These are phyloP conservation scores for Allodekkera sacchari DNA, from an alignment of 805 yeast species.

Conservation along the genomic window DNA sequence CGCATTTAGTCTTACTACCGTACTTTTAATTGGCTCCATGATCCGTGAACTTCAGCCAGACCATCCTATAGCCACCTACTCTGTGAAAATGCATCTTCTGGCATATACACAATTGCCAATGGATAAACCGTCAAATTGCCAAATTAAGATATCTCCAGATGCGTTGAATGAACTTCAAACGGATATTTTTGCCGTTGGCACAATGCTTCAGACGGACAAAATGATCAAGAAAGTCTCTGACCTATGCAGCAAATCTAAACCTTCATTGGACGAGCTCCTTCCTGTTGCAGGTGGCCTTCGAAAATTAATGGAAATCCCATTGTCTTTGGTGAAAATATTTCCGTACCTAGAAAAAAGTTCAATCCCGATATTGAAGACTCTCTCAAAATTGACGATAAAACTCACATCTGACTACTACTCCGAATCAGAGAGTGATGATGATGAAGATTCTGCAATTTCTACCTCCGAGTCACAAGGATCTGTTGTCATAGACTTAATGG, in stretches of 20 bases:
- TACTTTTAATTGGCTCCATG: slow-evolving; percentile 27
- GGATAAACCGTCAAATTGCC: slow-evolving; percentile 17
- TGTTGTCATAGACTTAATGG: too few relatives aligned
- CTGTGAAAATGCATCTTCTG: not conserved
- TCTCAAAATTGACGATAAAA: too few relatives aligned
- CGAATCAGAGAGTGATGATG: too few relatives aligned
- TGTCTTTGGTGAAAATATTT: slow-evolving; percentile 10
- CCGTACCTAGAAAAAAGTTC: slow-evolving; percentile 12
- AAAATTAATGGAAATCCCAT: slow-evolving; percentile 15
- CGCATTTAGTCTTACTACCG: slow-evolving; percentile 23
- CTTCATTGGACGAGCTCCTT: slow-evolving; percentile 10
- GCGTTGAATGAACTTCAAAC: slow-evolving; percentile 16
- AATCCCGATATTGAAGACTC: too few relatives aligned
- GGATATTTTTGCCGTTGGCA: slow-evolving; percentile 18
- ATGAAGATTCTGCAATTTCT: too few relatives aligned
- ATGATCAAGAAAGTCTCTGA: slow-evolving; percentile 9
- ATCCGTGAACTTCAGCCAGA: slow-evolving; percentile 17
- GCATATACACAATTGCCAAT: slow-evolving; percentile 21
- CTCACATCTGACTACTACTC: too few relatives aligned
- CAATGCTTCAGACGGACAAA: slow-evolving; percentile 13
- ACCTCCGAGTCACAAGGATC: too few relatives aligned
- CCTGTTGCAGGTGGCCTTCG: slow-evolving; percentile 19
- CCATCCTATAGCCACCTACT: slow-evolving; percentile 17
- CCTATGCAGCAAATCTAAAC: slow-evolving; percentile 10
- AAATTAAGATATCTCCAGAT: slow-evolving; percentile 1